Evolutionary conservation across 139 green algal species (phyloP).

Genomic region (Volvox africanus): DNA sequence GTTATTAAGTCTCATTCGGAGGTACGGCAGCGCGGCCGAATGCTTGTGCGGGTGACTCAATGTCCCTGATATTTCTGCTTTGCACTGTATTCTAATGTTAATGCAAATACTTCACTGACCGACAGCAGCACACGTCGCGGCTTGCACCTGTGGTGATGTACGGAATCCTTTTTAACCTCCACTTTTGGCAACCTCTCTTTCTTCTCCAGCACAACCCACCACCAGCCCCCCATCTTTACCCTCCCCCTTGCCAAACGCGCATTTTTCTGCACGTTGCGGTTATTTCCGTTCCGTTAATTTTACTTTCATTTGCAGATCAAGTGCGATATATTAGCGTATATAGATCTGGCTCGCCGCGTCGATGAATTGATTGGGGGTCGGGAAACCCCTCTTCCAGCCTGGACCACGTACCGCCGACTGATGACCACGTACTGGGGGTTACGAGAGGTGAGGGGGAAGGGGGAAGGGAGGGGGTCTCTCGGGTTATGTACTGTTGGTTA

Average conservation of each 20-base stretch:
- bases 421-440: constrained; percentile 12
- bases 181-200: no score
- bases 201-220: no score
- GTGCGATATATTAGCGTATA: constrained; percentile 22
- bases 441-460: constrained; percentile 8
- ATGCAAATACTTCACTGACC: no score
- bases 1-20: constrained; percentile 32
- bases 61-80: no score
- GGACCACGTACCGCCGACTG: constrained; percentile 44
- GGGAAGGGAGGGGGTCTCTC: not conserved
- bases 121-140: no score
- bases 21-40: not conserved
- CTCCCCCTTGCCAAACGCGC: no score
- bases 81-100: no score
- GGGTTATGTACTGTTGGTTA: not conserved
- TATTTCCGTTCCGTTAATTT: not conserved
- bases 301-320: not conserved
- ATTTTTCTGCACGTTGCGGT: no score
- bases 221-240: no score
- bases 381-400: constrained; percentile 23
- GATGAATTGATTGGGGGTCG: constrained; percentile 40
- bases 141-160: not conserved
- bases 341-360: constrained; percentile 47
- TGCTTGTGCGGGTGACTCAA: no score
- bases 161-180: not conserved